These are phyloP conservation scores for Neurospora sp. DNA, from an alignment of 495 filamentous ascomycete species.

Conservation along the genomic window DNA sequence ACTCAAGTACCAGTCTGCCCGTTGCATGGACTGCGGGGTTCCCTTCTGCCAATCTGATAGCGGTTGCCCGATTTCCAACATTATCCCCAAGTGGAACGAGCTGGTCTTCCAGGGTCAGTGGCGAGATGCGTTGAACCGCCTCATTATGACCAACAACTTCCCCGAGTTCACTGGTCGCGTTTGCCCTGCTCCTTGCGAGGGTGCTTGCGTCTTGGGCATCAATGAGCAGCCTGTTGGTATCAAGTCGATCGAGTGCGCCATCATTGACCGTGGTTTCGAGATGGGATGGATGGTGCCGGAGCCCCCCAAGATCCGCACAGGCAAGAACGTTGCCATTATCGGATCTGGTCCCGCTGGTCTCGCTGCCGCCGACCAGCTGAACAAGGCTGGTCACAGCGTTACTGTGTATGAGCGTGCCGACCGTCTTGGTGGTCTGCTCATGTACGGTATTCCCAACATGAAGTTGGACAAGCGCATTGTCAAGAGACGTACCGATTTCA, in stretches of 20 bases:
- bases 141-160: conserved; percentile 99
- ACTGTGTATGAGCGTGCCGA: conserved; percentile 96
- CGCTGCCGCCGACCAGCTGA: conserved; percentile 88
- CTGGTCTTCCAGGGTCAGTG: conserved; percentile 85
- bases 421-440: conserved; percentile 85
- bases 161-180: conserved; percentile 98
- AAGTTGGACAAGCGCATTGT: conserved; percentile 99
- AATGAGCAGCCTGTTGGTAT: conserved; percentile 97
- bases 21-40: conserved; percentile 99
- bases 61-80: conserved; percentile 97
- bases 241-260: conserved; percentile 98
- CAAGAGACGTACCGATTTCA: conserved; percentile 90
- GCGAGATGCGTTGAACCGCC: conserved; percentile 87
- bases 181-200: conserved; percentile 95
- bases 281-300: conserved; percentile 97
- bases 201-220: conserved; percentile 95
- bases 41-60: conserved; percentile 98
- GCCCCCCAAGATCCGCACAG: conserved; percentile 70
- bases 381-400: conserved; percentile 82
- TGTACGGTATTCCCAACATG: conserved; percentile 99
- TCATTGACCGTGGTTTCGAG: conserved; percentile 98
- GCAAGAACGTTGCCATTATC: conserved; percentile 86
- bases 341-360: conserved; percentile 93
- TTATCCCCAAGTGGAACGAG: conserved; percentile 99
- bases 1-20: conserved; percentile 95